Base-by-base conservation (phyloP, 2,329 filamentous ascomycete species). In the Cercospora sp. region DNA sequence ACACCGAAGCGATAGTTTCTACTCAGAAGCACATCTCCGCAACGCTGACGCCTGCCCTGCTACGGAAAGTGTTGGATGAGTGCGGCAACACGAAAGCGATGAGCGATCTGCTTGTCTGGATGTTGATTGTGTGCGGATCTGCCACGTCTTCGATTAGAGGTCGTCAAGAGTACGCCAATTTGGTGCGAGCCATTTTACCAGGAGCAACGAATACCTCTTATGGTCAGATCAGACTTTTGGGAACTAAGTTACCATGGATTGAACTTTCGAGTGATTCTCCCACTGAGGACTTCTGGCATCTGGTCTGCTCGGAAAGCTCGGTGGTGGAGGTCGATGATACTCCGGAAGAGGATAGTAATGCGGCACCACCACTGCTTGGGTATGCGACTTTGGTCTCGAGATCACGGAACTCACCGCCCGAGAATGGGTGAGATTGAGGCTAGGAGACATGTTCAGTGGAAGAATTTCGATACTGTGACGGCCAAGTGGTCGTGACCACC, bases 61-160 rank as follows among this genome's bases (percentile, higher is more conserved):
- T 71, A 8, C 60, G 36, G 8, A 33, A 30, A 31, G 65, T 68
- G 2, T 16, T 67, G 23, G 51, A 57, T 7, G 26, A 51, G 23
- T 53, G 61, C 26, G 48, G 20, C 13, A 55, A 64, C 8, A 64
- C 33, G 5, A 33, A 42, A 6, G 55, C 68, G 1, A 59, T 67
- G 12, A 60, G 48, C 3, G 68, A 71, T 8, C 31, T 71, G 16
- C 57, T 69, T 1, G 60, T 69, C 10, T 71, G 69, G 69, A 69
- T 68, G 45, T 33, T 71, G 4, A 57, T 69, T n/a, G 66, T 71
- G 4, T 65, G 58, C 18, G 66, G 68, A 40, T 67, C 67, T 2
- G 66, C 68, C 10, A 63, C 66, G 7, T 20, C 40, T 5, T n/a
- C 63, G 0, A 13, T 16, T 9, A 62, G 64, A 16, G 60, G 68